Evolutionary conservation across 306 rosid species (phyloP), one percentile per base, ranked within the genome.

Genomic region (Gynostemma pentaphyllum): DNA sequence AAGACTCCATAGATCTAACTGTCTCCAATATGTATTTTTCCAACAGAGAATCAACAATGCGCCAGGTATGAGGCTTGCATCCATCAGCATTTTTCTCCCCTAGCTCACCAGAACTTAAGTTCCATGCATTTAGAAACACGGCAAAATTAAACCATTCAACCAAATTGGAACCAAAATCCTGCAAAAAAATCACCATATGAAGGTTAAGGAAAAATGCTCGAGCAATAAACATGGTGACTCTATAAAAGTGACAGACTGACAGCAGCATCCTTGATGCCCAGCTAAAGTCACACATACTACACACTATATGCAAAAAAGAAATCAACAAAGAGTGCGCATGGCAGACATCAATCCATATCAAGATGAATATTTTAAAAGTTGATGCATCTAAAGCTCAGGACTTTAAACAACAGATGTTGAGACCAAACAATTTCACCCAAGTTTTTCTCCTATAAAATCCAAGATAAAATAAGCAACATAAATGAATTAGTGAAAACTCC

Each of bases 91-190:
- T 76, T 55, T 70, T 80, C 7, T 64, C 63, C 30, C 48, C 78
- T 60, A 73, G 64, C 73, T 88, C 95, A 73, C 68, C 82, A 71
- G 94, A 88, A 70, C 80, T 73, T 77, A 89, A 74, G 76, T 67
- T 87, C 95, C 94, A 94, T 5, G 89, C 92, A 22, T 89, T 87
- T 52, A 84, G 76, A 80, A 94, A 88, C 32, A 94, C 91, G 22
- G 80, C 77, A 71, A 94, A 94, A 74, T 75, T 94, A 69, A 94
- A 72, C 97, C 99, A 94, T 76, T 86, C 91, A 16, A 86, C 79
- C 85, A 87, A 80, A 84, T 86, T 76, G 21, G 77, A 42, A 70
- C 83, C 84, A 57, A 87, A 76, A 63, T 75, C 88, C 99, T 94
- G 88, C 73, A 72, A 72, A 41, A 72, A 40, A 66, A 5, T 14